Conservation (phyloP, 345 rosid genomes). For the Salix exigua region DNA sequence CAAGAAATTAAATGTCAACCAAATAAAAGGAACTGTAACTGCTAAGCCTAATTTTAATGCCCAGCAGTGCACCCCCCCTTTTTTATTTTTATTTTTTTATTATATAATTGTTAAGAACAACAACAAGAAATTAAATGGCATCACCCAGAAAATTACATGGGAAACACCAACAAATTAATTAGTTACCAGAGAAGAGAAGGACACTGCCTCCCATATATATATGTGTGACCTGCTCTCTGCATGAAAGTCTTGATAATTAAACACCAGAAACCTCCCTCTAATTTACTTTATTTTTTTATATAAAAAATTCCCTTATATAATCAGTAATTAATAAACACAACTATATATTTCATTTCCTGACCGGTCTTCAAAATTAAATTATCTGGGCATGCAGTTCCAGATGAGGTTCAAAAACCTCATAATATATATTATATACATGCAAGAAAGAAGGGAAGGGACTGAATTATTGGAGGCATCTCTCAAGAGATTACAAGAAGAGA, state of each 20-base stretch:
- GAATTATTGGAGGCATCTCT: neutral
- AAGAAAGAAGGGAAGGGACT: neutral
- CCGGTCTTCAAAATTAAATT: neutral
- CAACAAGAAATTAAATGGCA: conserved; percentile 38
- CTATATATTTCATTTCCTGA: neutral
- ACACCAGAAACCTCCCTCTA: neutral
- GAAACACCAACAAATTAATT: conserved; percentile 26
- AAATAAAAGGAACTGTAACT: conserved; percentile 35
- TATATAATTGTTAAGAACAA: conserved; percentile 2
- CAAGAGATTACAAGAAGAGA: no score
- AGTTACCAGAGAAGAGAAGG: neutral
- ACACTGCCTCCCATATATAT: no score
- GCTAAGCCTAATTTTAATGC: conserved; percentile 23
- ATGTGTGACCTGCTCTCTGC: neutral
- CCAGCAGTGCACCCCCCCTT: conserved; percentile 11
- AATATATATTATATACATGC: neutral
- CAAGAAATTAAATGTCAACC: conserved; percentile 65
- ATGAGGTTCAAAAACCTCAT: neutral
- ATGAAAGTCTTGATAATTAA: neutral
- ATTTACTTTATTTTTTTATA: neutral
- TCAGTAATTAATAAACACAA: neutral
- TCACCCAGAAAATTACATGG: conserved; percentile 29
- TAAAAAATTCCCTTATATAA: neutral
- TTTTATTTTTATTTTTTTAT: no score
- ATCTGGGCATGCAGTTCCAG: neutral